Percentiles rank a stretch among this genome's conserved stretches.
Evolutionary conservation across 1,284 basidiomycete species (phyloP).

Genomic region (Irpex lacteus): DNA sequence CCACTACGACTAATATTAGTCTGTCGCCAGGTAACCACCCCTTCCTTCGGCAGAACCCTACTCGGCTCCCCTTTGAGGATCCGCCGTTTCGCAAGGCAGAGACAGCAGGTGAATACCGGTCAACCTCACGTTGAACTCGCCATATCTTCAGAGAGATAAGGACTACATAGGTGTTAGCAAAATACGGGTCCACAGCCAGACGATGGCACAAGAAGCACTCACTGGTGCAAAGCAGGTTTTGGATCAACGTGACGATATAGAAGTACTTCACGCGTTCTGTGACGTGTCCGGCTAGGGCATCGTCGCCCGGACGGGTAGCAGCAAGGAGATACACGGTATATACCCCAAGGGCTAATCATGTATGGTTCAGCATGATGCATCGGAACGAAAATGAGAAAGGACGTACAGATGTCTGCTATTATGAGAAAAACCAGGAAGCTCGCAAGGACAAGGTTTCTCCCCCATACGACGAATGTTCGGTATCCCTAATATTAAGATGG

Average conservation of each 20-base stretch:
- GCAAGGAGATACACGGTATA: constrained; percentile 12
- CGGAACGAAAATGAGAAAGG: neutral
- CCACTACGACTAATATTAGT: constrained; percentile 8
- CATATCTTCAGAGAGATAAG: constrained; percentile 15
- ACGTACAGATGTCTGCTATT: constrained; percentile 10
- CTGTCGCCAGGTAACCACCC: neutral
- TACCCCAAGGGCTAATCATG: constrained; percentile 3
- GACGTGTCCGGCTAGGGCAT: constrained; percentile 9
- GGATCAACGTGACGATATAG: constrained; percentile 10
- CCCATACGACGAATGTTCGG: constrained; percentile 14
- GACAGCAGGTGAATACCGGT: constrained; percentile 4
- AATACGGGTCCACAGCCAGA: too few species aligned
- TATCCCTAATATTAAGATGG: constrained; percentile 6
- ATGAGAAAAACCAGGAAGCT: constrained; percentile 5
- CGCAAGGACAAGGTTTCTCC: neutral
- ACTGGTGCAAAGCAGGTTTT: constrained; percentile 13
- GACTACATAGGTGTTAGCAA: neutral
- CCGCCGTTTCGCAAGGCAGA: constrained; percentile 1
- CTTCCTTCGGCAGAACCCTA: neutral
- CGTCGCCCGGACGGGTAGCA: constrained; percentile 3
- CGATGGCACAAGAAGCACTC: neutral
- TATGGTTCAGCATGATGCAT: neutral
- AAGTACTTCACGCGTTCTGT: constrained; percentile 13
- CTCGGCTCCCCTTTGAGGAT: neutral
- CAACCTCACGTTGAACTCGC: constrained; percentile 11